Evolutionary conservation across 192 early-diverging fungal species (phyloP).

Genomic region (Gigaspora rosea): DNA sequence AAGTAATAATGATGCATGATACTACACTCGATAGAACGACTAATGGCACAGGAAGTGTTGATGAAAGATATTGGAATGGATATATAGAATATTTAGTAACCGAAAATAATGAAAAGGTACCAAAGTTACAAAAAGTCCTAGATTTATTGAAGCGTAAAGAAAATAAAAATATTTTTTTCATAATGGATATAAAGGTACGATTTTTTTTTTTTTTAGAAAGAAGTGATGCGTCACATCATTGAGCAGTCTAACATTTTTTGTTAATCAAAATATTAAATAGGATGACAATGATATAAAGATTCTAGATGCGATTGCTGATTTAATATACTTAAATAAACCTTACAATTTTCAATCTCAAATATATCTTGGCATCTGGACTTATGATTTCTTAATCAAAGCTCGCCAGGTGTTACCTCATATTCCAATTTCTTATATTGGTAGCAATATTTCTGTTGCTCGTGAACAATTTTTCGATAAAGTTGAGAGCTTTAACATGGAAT

Average conservation of each 20-base stretch:
- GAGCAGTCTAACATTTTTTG: not conserved
- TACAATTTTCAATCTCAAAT: slow-evolving; percentile 40
- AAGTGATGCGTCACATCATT: not conserved
- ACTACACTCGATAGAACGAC: slow-evolving; percentile 41
- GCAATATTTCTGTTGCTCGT: slow-evolving; percentile 36
- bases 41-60: slow-evolving; percentile 41
- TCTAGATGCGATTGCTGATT: slow-evolving; percentile 31
- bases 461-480: slow-evolving; percentile 36
- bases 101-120: slow-evolving; percentile 31
- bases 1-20: slow-evolving; percentile 51
- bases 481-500: slow-evolving; percentile 39
- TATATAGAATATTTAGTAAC: slow-evolving; percentile 45
- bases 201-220: slow-evolving; percentile 12
- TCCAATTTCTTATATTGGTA: slow-evolving; percentile 43
- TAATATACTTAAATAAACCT: slow-evolving; percentile 28
- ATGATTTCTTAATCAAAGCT: slow-evolving; percentile 33
- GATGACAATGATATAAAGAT: slow-evolving; percentile 42
- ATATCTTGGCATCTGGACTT: slow-evolving; percentile 46
- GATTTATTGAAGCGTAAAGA: slow-evolving; percentile 39
- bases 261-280: slow-evolving; percentile 16
- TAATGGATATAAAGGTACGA: slow-evolving; percentile 51
- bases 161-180: slow-evolving; percentile 40
- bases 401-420: slow-evolving; percentile 36
- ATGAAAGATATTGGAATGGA: slow-evolving; percentile 38
- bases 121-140: slow-evolving; percentile 44